Evolutionary conservation across 2,329 filamentous ascomycete genomes (phyloP), one percentile per base, ranked within the genome.

Genomic region (Dissoconium aciculare): DNA sequence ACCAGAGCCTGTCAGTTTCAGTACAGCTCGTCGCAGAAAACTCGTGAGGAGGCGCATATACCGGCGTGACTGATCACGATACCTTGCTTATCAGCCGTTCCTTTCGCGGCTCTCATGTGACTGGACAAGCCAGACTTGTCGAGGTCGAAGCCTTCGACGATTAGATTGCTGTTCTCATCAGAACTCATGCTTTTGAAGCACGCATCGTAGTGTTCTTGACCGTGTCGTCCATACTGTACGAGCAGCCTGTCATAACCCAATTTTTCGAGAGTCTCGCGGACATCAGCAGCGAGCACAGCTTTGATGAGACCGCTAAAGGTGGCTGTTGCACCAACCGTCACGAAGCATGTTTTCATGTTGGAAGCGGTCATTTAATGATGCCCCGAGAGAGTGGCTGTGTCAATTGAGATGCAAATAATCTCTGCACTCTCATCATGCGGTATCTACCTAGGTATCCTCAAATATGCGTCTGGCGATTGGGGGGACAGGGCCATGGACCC

Each of bases 271-370:
- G 66, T 62, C 4, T 60, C 43, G 38, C 91, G 63, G 49, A 89
- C 85, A 0, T 54, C 44, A 0, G 66, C 57, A 11, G 65, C 58
- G 4, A 91, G 59, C 8, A 77, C 69, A 17, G 76, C 69, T 26
- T 66, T 57, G 33, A 93, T 67, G 2, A 98, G 69, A 5, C 64
- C 56, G 31, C 67, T 64, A 56, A 98, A 98, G 12, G 78, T 71
- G 11, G 85, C 84, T 0, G 87, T 98, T 4, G 89, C 87, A 34
- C 89, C 89, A 16, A 93, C 78, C 0, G 89, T 95, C 33, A 94
- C 77, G 42, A 98, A 80, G 52, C 81, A 89, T 31, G 60, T 60
- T 39, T 62, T 64, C 17, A 14, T 27, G 12, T 32, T 30, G 2
- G 27, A 28, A n/a, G 35, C 9, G 26, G 32, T n/a, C 40, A 42